Evolutionary conservation across 2,329 filamentous ascomycete genomes (phyloP).

Genomic region (Colletotrichum liaoningense): DNA sequence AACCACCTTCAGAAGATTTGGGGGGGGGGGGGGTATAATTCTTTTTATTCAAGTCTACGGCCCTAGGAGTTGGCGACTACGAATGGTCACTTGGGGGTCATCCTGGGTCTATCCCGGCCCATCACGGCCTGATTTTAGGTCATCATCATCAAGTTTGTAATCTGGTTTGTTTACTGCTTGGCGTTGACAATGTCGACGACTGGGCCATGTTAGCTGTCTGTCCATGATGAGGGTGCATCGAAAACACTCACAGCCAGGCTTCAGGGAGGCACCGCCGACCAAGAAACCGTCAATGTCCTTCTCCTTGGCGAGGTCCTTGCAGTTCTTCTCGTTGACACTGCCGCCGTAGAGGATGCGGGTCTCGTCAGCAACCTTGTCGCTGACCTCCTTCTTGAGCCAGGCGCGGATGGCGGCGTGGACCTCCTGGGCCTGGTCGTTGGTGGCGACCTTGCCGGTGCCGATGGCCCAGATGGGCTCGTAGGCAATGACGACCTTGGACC

Average conservation of each 20-base stretch:
- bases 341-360: slow-evolving; percentile 97
- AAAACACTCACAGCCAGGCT: slow-evolving; percentile 84
- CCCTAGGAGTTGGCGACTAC: background rate
- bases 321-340: slow-evolving; percentile 98
- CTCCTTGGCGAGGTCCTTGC: slow-evolving; percentile 90
- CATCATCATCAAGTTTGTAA: slow-evolving; percentile 33
- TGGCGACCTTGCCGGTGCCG: slow-evolving; percentile 93
- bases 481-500: slow-evolving; percentile 94
- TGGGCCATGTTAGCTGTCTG: slow-evolving; percentile 41
- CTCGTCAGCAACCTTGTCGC: slow-evolving; percentile 80
- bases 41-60: slow-evolving; percentile 2
- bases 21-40: slow-evolving; percentile 25
- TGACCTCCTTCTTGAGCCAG: slow-evolving; percentile 86
- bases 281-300: slow-evolving; percentile 97
- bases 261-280: slow-evolving; percentile 94
- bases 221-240: background rate
- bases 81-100: background rate
- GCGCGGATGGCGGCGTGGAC: slow-evolving; percentile 91
- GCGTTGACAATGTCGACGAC: slow-evolving; percentile 72
- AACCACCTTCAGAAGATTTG: background rate
- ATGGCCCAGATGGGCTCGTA: slow-evolving; percentile 99
- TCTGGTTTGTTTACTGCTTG: slow-evolving; percentile 54
- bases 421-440: slow-evolving; percentile 90
- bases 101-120: background rate
- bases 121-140: slow-evolving; percentile 12